A percentile compares a stretch with the other conserved stretches of the same genome.
These are phyloP conservation scores for Monosporascus sp. DNA, from an alignment of 2,329 filamentous ascomycete genomes.

Conservation along the genomic window DNA sequence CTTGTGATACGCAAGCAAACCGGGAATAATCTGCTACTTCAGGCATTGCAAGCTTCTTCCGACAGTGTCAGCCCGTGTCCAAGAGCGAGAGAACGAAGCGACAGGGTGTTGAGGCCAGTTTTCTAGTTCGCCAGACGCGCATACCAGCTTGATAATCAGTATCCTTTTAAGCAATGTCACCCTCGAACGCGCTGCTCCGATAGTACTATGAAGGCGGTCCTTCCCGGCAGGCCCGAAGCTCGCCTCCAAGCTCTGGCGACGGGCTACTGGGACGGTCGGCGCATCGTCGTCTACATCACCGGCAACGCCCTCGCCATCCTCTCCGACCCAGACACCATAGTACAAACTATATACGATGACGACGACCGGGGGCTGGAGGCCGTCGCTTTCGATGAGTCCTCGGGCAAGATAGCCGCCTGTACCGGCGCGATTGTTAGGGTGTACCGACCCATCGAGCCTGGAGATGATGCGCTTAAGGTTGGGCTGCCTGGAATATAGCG, in stretches of 20 bases:
- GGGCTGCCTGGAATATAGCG: constrained; percentile 13
- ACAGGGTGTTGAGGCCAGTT: too few species aligned
- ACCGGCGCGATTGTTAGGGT: constrained; percentile 63
- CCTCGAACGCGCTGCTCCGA: constrained; percentile 15
- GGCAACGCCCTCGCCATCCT: constrained; percentile 85
- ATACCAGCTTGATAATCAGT: neutral
- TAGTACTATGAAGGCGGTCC: constrained; percentile 41
- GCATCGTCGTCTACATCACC: constrained; percentile 66
- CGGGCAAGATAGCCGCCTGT: constrained; percentile 79
- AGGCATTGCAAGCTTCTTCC: too few species aligned
- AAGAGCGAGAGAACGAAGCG: too few species aligned
- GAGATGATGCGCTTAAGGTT: constrained; percentile 71
- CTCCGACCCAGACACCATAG: constrained; percentile 63
- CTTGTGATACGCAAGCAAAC: too few species aligned
- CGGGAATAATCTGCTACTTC: too few species aligned
- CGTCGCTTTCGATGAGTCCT: constrained; percentile 72
- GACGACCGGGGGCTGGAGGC: constrained; percentile 63
- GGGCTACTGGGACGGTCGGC: constrained; percentile 37
- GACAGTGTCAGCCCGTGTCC: too few species aligned
- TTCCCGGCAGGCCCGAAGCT: constrained; percentile 44
- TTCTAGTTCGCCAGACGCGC: constrained; percentile 9
- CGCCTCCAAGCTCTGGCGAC: constrained; percentile 42
- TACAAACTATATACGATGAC: constrained; percentile 90
- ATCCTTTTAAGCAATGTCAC: constrained; percentile 16
- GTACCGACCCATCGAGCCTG: constrained; percentile 68